Conservation (phyloP, 306 rosid genomes). For the Aeschynomene evenia region DNA sequence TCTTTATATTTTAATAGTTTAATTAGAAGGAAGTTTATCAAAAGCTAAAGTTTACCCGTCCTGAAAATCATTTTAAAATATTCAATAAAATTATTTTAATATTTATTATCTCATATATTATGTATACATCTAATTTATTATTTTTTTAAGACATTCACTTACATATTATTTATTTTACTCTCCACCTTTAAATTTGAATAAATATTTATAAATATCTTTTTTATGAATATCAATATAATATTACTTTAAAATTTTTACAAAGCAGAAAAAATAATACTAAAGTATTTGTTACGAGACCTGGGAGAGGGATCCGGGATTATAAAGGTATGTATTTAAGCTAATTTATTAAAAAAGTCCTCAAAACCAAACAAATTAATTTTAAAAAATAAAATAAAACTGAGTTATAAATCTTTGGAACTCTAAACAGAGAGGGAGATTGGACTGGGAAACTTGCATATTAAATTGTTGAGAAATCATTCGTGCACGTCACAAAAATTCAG, state of each 20-base stretch:
- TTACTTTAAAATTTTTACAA: background rate
- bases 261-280: background rate
- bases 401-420: background rate
- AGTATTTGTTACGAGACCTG: background rate
- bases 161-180: too few species aligned
- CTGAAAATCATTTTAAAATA: background rate
- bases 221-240: too few species aligned
- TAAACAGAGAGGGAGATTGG: background rate
- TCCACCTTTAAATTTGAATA: too few species aligned
- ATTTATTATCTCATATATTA: too few species aligned
- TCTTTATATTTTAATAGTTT: too few species aligned
- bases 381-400: background rate
- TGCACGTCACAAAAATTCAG: too few species aligned
- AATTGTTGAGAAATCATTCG: too few species aligned
- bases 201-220: too few species aligned
- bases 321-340: background rate
- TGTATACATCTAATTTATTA: too few species aligned
- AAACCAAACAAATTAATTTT: background rate
- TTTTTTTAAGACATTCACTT: too few species aligned
- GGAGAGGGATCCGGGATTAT: background rate
- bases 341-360: background rate
- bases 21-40: background rate
- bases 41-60: background rate
- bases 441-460: background rate
- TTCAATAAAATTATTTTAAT: too few species aligned